A percentile compares a stretch with the other conserved stretches of the same genome.
Evolutionary conservation across 345 rosid species (phyloP).

Genomic region (Turnera subulata): DNA sequence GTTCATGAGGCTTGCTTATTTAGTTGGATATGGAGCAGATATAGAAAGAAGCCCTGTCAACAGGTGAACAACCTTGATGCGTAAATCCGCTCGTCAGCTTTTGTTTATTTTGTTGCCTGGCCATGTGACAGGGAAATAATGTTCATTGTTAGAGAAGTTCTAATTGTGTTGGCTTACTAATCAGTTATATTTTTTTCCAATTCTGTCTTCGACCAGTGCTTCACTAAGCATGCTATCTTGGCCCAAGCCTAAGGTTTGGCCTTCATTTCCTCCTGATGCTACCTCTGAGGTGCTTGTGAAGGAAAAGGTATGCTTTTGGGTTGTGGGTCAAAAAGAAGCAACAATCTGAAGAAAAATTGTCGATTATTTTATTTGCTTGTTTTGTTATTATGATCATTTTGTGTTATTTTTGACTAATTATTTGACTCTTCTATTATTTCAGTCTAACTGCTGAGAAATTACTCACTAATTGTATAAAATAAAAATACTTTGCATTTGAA

Average conservation of each 20-base stretch:
- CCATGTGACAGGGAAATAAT: neutral
- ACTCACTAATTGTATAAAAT: neutral
- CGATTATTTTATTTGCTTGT: neutral
- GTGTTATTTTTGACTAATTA: neutral
- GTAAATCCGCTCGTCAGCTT: constrained; percentile 2
- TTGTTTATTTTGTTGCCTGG: constrained; percentile 7
- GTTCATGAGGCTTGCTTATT: constrained; percentile 95
- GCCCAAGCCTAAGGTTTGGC: constrained; percentile 98
- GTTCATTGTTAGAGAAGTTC: neutral
- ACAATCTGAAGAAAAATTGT: neutral
- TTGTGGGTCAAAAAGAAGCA: neutral
- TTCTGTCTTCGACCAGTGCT: constrained; percentile 63
- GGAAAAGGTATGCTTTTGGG: constrained; percentile 71
- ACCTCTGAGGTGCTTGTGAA: constrained; percentile 78
- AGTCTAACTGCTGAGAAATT: neutral
- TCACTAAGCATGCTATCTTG: constrained; percentile 97
- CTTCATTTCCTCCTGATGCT: constrained; percentile 78
- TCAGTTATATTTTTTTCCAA: constrained; percentile 1
- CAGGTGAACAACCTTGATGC: constrained; percentile 44
- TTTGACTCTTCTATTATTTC: neutral
- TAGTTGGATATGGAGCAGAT: constrained; percentile 82
- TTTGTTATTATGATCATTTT: neutral
- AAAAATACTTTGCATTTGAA: neutral
- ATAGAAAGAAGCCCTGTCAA: constrained; percentile 93
- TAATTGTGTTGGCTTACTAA: neutral